A percentile compares a stretch with the other conserved stretches of the same genome.
Conservation (phyloP, 768 basidiomycete species). For the Suillus paluster region DNA sequence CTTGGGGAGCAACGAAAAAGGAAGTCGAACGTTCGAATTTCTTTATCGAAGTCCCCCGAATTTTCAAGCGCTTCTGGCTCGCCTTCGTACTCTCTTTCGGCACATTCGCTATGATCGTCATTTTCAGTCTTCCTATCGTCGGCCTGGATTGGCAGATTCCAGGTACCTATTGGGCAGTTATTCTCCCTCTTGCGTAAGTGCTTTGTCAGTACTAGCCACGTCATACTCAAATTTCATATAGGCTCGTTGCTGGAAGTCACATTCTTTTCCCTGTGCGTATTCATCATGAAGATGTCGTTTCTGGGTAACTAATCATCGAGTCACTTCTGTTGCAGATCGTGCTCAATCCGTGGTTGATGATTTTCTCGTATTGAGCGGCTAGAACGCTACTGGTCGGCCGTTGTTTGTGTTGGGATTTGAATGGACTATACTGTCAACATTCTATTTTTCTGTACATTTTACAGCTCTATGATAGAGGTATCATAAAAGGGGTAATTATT, state of each 20-base stretch:
- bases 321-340: constrained; percentile 59
- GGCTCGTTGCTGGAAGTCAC: constrained; percentile 66
- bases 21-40: constrained; percentile 83
- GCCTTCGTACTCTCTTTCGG: constrained; percentile 59
- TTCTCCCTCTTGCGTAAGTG: constrained; percentile 71
- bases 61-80: constrained; percentile 78
- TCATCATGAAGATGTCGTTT: constrained; percentile 11
- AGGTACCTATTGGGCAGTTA: constrained; percentile 70
- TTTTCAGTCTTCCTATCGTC: constrained; percentile 58
- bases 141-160: constrained; percentile 69
- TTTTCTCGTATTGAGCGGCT: constrained; percentile 59
- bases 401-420: not conserved
- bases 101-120: constrained; percentile 54
- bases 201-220: constrained; percentile 8
- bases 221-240: constrained; percentile 24
- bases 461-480: not conserved
- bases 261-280: constrained; percentile 72
- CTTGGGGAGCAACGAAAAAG: constrained; percentile 52
- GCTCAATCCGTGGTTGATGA: constrained; percentile 89
- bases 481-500: not conserved
- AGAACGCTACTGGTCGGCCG: not conserved
- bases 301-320: constrained; percentile 32
- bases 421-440: not conserved
- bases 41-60: constrained; percentile 83
- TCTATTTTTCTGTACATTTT: not conserved